These are phyloP conservation scores for Citrus unshiu DNA, from an alignment of 345 rosid species.

Conservation along the genomic window DNA sequence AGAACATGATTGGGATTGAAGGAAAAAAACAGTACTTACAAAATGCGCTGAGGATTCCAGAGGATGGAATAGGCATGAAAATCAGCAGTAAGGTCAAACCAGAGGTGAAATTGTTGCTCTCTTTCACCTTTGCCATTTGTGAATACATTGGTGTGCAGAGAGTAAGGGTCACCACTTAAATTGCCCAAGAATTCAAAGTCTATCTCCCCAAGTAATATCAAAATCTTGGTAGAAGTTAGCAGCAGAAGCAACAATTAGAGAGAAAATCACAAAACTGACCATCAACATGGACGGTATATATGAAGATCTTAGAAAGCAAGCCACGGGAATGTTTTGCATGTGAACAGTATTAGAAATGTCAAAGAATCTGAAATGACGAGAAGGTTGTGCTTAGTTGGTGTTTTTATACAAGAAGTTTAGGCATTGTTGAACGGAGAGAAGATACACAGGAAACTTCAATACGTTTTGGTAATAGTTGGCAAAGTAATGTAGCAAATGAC, in stretches of 20 bases:
- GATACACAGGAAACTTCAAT: not conserved
- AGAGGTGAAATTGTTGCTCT: constrained; percentile 63
- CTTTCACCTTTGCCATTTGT: constrained; percentile 57
- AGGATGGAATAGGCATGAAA: constrained; percentile 65
- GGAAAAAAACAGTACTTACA: constrained; percentile 26
- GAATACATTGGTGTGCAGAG: constrained; percentile 56
- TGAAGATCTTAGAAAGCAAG: not conserved
- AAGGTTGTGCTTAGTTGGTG: not conserved
- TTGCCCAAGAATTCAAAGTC: constrained; percentile 69
- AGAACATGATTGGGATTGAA: no score
- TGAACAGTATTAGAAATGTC: not conserved
- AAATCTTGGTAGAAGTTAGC: constrained; percentile 26
- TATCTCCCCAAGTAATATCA: constrained; percentile 46
- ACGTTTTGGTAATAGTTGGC: not conserved
- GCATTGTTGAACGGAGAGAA: not conserved
- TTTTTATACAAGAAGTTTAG: not conserved
- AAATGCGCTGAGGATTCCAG: constrained; percentile 55
- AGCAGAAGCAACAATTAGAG: not conserved
- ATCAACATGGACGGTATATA: not conserved
- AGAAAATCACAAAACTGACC: not conserved
- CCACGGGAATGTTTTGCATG: not conserved
- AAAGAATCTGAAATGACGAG: not conserved
- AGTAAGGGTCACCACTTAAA: constrained; percentile 55
- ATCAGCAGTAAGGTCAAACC: constrained; percentile 65
- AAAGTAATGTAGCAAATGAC: not conserved